These are phyloP conservation scores for Chytriomyces confervae DNA, from an alignment of 192 early-diverging fungal genomes.

Conservation along the genomic window DNA sequence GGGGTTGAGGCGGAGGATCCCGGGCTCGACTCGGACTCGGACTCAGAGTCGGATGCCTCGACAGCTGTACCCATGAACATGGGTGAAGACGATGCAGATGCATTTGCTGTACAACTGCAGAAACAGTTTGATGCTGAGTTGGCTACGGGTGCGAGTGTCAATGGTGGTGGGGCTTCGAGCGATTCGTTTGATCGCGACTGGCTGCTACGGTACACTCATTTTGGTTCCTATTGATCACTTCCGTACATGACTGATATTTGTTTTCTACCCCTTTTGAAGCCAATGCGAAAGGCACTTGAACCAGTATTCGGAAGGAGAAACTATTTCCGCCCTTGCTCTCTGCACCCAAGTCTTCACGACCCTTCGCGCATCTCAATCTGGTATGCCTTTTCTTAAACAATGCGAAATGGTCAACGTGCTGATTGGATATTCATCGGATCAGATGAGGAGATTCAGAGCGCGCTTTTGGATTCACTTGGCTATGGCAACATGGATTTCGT, in stretches of 20 bases:
- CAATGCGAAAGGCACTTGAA: conserved; percentile 62
- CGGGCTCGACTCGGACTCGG: neutral
- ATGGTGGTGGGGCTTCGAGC: neutral
- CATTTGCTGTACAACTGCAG: conserved; percentile 9
- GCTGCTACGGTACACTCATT: conserved; percentile 49
- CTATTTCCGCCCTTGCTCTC: conserved; percentile 60
- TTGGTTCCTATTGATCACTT: conserved; percentile 2
- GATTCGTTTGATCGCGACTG: conserved; percentile 54
- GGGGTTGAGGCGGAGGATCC: neutral
- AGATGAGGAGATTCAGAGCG: conserved; percentile 69
- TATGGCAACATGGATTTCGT: conserved; percentile 77
- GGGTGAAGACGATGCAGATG: neutral
- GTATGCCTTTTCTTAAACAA: conserved; percentile 32
- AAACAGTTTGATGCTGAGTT: conserved; percentile 7
- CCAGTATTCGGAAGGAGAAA: conserved; percentile 41
- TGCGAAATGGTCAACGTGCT: neutral
- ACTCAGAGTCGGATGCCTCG: neutral
- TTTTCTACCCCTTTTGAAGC: conserved; percentile 27
- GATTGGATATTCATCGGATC: neutral
- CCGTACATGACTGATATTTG: neutral
- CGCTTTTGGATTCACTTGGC: conserved; percentile 75
- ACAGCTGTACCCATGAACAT: neutral
- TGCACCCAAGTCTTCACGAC: conserved; percentile 75
- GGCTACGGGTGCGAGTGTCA: neutral
- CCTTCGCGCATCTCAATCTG: conserved; percentile 61